Evolutionary conservation across 192 early-diverging fungal species (phyloP).

Genomic region (Coemansia sp.): DNA sequence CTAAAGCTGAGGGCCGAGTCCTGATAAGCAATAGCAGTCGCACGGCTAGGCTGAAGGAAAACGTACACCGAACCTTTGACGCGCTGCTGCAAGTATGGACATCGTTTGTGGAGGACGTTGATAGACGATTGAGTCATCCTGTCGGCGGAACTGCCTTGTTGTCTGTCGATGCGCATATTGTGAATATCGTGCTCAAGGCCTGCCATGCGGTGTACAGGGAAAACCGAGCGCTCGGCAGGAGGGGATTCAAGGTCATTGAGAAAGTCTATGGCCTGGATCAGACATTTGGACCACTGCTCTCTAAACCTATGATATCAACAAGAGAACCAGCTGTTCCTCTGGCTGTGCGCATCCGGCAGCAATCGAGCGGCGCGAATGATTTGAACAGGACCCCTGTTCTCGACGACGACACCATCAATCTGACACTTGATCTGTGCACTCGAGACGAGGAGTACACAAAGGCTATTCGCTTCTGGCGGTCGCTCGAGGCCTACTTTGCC

Average conservation of each 20-base stretch:
- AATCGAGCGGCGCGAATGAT: neutral
- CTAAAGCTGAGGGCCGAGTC: neutral
- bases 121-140: slow-evolving; percentile 8
- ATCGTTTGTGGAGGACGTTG: slow-evolving; percentile 28
- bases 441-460: slow-evolving; percentile 37
- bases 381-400: neutral
- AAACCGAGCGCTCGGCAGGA: slow-evolving; percentile 38
- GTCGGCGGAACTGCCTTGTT: slow-evolving; percentile 20
- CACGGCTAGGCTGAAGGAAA: slow-evolving; percentile 15
- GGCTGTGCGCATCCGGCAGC: slow-evolving; percentile 17
- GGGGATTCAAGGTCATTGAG: slow-evolving; percentile 32
- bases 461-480: slow-evolving; percentile 49
- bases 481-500: slow-evolving; percentile 30
- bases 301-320: neutral
- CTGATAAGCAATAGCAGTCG: slow-evolving; percentile 1
- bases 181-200: slow-evolving; percentile 35
- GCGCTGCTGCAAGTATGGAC: slow-evolving; percentile 26
- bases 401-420: slow-evolving; percentile 26
- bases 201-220: slow-evolving; percentile 33
- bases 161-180: slow-evolving; percentile 24
- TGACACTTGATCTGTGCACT: slow-evolving; percentile 35
- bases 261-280: slow-evolving; percentile 36
- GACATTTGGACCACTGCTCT: neutral
- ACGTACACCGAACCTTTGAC: slow-evolving; percentile 23
- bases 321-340: neutral